Conservation (phyloP, 306 rosid species). For the Fagus crenata region DNA sequence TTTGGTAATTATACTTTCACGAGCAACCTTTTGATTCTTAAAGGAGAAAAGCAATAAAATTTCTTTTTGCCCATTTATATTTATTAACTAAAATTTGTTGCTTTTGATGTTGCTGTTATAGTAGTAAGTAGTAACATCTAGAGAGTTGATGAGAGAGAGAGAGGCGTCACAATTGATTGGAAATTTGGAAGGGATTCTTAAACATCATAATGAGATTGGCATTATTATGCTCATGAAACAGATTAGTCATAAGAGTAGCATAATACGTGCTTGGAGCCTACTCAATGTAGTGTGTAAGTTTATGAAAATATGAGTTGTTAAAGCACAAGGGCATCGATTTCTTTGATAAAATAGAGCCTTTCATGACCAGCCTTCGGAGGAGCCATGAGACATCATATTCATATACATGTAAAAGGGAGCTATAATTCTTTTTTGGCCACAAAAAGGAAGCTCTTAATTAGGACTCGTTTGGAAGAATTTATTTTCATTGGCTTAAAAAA, state of each 20-base stretch:
- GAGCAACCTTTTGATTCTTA: neutral
- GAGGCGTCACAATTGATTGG: constrained; percentile 11
- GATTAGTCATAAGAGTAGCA: neutral
- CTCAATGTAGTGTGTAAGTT: constrained; percentile 28
- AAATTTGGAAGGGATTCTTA: constrained; percentile 18
- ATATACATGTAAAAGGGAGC: neutral
- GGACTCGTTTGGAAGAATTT: too few species aligned
- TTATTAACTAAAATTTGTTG: constrained; percentile 10
- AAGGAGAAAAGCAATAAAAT: constrained; percentile 14
- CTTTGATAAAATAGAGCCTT: too few species aligned
- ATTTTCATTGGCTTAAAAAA: too few species aligned
- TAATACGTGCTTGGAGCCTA: constrained; percentile 42
- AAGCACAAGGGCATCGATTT: too few species aligned
- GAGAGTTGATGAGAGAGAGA: constrained; percentile 12
- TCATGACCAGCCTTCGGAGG: neutral
- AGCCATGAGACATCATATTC: too few species aligned
- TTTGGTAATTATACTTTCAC: neutral
- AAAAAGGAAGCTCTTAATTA: neutral
- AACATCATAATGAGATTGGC: constrained; percentile 14
- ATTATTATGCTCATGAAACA: constrained; percentile 19
- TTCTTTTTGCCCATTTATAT: constrained; percentile 6
- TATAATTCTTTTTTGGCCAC: neutral
- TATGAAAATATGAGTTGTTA: neutral
- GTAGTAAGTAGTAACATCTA: neutral
- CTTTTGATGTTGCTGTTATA: constrained; percentile 24